Evolutionary conservation across 169 alveolate genomes (phyloP).

Genomic region (Theileria annulata): DNA sequence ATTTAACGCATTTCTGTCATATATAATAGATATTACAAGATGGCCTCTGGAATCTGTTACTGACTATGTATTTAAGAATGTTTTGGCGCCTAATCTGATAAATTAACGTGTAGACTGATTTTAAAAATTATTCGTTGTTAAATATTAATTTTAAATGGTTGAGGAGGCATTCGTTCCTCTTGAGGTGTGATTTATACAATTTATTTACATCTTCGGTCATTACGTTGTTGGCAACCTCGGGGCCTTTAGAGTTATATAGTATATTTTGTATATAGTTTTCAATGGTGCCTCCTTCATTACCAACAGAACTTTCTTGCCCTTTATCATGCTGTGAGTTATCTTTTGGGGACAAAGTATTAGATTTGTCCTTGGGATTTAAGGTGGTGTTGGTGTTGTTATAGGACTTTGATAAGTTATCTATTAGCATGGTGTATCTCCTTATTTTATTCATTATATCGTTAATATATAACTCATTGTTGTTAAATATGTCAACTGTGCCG

Average conservation of each 20-base stretch:
- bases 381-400: background rate
- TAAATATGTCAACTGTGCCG: background rate
- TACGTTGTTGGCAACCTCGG: background rate
- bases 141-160: constrained; percentile 3
- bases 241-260: background rate
- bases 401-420: constrained; percentile 31
- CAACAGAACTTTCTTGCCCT: background rate
- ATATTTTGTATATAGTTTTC: background rate
- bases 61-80: background rate
- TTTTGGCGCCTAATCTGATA: background rate
- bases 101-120: background rate
- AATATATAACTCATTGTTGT: background rate
- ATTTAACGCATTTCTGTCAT: background rate
- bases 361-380: background rate
- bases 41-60: background rate
- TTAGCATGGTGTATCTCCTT: constrained; percentile 25
- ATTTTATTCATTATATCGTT: constrained; percentile 28
- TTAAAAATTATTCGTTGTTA: background rate
- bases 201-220: background rate
- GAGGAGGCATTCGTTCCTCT: constrained; percentile 1
- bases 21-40: background rate
- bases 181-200: background rate
- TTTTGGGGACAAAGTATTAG: background rate
- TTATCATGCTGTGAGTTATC: background rate
- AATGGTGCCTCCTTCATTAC: background rate